Evolutionary conservation across 2,329 filamentous ascomycete species (phyloP).

Genomic region (Metarhizium guizhouense): DNA sequence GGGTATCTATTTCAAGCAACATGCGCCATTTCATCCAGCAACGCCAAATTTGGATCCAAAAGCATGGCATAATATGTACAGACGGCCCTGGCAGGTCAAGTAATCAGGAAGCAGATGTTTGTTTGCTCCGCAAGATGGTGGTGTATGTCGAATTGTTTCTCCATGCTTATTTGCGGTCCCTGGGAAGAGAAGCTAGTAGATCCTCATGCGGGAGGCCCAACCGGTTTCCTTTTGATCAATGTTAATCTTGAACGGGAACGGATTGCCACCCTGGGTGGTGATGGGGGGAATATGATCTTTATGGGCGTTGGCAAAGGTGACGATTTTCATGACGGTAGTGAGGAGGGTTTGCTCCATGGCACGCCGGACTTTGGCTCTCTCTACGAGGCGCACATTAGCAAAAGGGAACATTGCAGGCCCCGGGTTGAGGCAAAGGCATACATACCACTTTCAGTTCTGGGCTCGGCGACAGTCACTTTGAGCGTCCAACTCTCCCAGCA

Average conservation of each 20-base stretch:
- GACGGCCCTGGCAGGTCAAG: neutral
- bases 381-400: constrained; percentile 32
- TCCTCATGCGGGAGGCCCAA: constrained; percentile 72
- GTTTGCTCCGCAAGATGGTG: neutral
- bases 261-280: constrained; percentile 86
- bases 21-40: neutral
- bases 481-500: constrained; percentile 97
- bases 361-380: constrained; percentile 77
- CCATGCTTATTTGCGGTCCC: neutral
- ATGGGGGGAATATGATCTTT: constrained; percentile 97
- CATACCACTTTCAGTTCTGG: constrained; percentile 78
- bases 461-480: constrained; percentile 86
- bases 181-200: constrained; percentile 41
- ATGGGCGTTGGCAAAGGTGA: constrained; percentile 76
- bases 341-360: constrained; percentile 87
- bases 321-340: constrained; percentile 81
- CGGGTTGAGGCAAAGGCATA: constrained; percentile 2
- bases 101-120: neutral
- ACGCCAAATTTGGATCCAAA: neutral
- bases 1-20: constrained; percentile 3
- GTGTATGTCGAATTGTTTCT: neutral
- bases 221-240: constrained; percentile 72
- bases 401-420: neutral
- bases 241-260: constrained; percentile 89
- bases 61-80: neutral